Base-by-base conservation (phyloP, 2,329 filamentous ascomycete species). In the Neofusicoccum cordaticola region DNA sequence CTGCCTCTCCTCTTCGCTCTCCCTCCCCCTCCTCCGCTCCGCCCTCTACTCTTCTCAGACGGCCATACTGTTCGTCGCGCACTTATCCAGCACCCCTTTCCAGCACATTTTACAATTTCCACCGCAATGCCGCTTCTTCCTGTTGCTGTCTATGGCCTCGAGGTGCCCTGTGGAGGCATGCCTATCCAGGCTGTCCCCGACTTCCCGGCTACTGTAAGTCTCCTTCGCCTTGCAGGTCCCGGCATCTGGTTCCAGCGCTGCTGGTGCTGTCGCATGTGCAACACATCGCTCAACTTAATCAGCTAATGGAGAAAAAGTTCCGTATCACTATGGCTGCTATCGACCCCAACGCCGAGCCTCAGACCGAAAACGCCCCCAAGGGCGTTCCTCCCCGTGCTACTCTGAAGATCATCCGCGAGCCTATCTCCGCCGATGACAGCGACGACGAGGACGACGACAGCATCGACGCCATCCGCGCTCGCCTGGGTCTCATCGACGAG, bases 301-400 rank as follows among this genome's bases (percentile, higher is more conserved):
- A 61, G 62, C 71, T 76, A 67, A 74, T 52, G 17, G 27, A 61
- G 56, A 13, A 44, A 15, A 73, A 97, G 93, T 96, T 97, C 82
- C 92, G 92, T 78, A 92, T 99, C 75, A 98, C 93, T 74, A 99
- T 99, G 95, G 95, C 96, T 73, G 95, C 95, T 69, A 90, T 99
- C 77, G 94, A 99, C 77, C 95, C 95, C 65, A 92, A 87, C 73
- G 91, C 91, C 72, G 84, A 87, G 69, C 74, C 80, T 31, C 77
- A 80, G 69, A 76, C 78, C 51, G 75, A 77, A 64, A 70, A 68
- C 15, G 78, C 81, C 65, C 79, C 88, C 67, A 64, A 64, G 62
- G 52, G 15, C 8, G 22, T 58, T 19, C 53, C 53, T 47, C 86
- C 89, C 71, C 90, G 93, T 71, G 90, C 95, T 62, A 99, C 95